phyloP scores from a whole-genome alignment of 352 stramenopile genomes.

The Globisporangium apiculatum region DNA sequence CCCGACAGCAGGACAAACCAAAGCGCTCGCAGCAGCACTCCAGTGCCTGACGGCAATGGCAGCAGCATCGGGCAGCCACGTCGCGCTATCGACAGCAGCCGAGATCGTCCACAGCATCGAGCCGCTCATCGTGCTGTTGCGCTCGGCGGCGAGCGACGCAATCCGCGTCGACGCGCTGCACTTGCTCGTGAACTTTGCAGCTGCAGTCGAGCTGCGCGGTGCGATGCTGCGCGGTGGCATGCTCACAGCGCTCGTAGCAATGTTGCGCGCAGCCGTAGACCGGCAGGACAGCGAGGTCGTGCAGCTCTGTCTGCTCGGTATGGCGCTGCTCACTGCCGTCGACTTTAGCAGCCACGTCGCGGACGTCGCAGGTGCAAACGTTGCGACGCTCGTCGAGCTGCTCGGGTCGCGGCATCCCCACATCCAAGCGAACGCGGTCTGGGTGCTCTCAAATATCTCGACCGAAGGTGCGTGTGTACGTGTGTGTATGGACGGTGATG shows the following conservation, averaged over 20 bases:
- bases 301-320: conserved; percentile 54
- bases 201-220: conserved; percentile 26
- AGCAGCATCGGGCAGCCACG: conserved; percentile 12
- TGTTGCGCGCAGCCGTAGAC: conserved; percentile 15
- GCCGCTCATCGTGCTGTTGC: conserved; percentile 39
- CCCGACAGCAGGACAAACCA: conserved; percentile 12
- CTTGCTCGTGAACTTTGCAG: conserved; percentile 66
- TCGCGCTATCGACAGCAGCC: conserved; percentile 23
- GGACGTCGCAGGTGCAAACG: conserved; percentile 20
- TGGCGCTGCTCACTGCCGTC: conserved; percentile 46
- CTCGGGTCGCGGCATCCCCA: conserved; percentile 42
- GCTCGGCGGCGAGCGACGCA: conserved; percentile 14
- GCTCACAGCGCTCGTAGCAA: conserved; percentile 26
- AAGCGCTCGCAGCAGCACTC: conserved; percentile 37
- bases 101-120: conserved; percentile 34
- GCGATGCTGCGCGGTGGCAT: conserved; percentile 37
- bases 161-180: conserved; percentile 52
- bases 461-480: conserved; percentile 30
- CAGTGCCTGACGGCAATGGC: conserved; percentile 31
- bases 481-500: too few species aligned
- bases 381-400: conserved; percentile 37
- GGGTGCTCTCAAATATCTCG: conserved; percentile 73
- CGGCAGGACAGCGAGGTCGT: conserved; percentile 41
- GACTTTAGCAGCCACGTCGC: conserved; percentile 25
- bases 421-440: conserved; percentile 67